These are phyloP conservation scores for Brassica incana DNA, from an alignment of 345 rosid genomes.

Conservation along the genomic window DNA sequence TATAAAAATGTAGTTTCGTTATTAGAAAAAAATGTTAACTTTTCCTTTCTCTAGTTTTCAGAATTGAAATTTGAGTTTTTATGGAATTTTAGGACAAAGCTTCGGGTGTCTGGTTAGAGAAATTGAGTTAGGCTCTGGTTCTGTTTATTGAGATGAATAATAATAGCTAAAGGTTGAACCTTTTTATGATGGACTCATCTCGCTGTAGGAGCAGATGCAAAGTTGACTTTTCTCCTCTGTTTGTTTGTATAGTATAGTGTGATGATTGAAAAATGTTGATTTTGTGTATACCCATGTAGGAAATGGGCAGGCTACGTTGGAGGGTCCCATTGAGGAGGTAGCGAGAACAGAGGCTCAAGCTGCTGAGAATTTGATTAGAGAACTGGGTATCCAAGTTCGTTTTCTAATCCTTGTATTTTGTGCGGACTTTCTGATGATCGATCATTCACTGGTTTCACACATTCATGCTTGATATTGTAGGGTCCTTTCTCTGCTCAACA, in stretches of 20 bases:
- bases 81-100: too few relatives aligned
- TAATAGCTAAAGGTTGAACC: too few relatives aligned
- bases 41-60: too few relatives aligned
- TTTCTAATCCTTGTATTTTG: conserved; percentile 17
- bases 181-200: too few relatives aligned
- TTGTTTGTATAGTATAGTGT: neutral
- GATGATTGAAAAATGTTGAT: neutral
- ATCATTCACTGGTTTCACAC: conserved; percentile 21
- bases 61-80: too few relatives aligned
- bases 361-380: conserved; percentile 65
- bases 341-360: conserved; percentile 73
- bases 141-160: too few relatives aligned
- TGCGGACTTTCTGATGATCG: neutral
- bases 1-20: neutral
- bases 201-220: too few relatives aligned
- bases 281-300: conserved; percentile 43
- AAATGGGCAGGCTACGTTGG: conserved; percentile 57
- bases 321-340: conserved; percentile 93
- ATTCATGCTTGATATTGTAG: conserved; percentile 37
- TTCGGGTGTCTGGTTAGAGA: too few relatives aligned
- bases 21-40: neutral
- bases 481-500: conserved; percentile 76
- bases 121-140: too few relatives aligned
- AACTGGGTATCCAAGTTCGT: conserved; percentile 79
- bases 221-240: neutral